These are phyloP conservation scores for Lepiota brunneoincarnata DNA, from an alignment of 768 basidiomycete genomes.

Conservation along the genomic window DNA sequence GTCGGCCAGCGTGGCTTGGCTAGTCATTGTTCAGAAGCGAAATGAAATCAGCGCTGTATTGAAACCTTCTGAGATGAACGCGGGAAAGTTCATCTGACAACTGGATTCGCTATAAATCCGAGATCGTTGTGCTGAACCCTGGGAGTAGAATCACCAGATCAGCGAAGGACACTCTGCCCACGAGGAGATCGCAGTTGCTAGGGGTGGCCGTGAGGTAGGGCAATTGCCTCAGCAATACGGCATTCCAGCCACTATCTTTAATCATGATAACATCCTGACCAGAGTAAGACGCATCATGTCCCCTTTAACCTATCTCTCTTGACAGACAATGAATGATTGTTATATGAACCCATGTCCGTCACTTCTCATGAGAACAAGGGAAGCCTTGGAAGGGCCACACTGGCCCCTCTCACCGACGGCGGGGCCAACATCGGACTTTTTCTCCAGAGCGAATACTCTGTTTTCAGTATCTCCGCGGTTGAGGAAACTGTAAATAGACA, in stretches of 20 bases:
- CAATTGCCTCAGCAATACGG: background rate
- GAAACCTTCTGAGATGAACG: slow-evolving; percentile 8
- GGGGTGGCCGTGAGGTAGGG: background rate
- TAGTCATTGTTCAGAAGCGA: slow-evolving; percentile 1
- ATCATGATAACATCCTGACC: background rate
- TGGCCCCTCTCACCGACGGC: no score
- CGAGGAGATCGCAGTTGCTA: slow-evolving; percentile 10
- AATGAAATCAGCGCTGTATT: background rate
- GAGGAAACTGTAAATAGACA: no score
- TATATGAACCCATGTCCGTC: background rate
- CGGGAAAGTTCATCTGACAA: background rate
- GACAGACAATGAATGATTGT: background rate
- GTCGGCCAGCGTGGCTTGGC: background rate
- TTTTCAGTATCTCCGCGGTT: no score
- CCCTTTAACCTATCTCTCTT: background rate
- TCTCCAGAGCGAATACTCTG: no score
- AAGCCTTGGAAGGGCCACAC: no score
- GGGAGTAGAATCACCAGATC: background rate
- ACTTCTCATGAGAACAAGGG: background rate
- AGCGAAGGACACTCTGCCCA: background rate
- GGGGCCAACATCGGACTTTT: no score
- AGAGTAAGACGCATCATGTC: background rate
- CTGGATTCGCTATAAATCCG: slow-evolving; percentile 4
- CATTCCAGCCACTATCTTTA: background rate
- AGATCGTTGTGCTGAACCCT: background rate